These are phyloP conservation scores for Diaporthe citrichinensis DNA, from an alignment of 2,329 filamentous ascomycete genomes.

Conservation along the genomic window DNA sequence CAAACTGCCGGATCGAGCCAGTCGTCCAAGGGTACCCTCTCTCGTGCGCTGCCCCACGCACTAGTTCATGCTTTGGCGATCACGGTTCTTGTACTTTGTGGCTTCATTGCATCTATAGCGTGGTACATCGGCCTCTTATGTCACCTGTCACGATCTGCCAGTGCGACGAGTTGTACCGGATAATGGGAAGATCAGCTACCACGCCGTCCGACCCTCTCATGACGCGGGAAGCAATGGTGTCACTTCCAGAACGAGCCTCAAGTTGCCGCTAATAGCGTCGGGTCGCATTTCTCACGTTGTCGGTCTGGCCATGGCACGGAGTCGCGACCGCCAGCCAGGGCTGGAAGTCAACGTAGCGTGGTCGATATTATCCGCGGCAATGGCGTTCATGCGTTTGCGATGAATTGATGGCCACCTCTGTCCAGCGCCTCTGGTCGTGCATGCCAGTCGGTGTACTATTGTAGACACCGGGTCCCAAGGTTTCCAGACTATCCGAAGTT, in stretches of 20 bases:
- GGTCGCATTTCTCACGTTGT: not conserved
- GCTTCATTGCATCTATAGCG: conserved; percentile 16
- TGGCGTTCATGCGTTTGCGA: not conserved
- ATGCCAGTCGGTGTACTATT: not conserved
- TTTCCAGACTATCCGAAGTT: not conserved
- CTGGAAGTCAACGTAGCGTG: not conserved
- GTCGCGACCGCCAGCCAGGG: not conserved
- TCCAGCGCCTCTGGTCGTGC: not conserved
- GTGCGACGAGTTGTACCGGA: not conserved
- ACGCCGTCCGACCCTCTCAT: not conserved
- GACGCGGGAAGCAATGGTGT: not conserved
- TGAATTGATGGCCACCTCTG: not conserved
- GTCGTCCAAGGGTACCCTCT: not conserved
- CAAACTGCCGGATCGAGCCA: conserved; percentile 36
- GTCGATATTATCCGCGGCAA: conserved; percentile 7
- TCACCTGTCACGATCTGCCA: conserved; percentile 15
- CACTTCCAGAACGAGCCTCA: not conserved
- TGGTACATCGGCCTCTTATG: not conserved
- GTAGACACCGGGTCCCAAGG: not conserved
- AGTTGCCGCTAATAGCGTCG: not conserved
- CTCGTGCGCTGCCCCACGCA: conserved; percentile 18
- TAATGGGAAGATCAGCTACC: not conserved
- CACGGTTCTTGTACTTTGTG: conserved; percentile 15
- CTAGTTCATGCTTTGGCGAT: conserved; percentile 23
- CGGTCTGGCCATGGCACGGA: not conserved